These are phyloP conservation scores for Ichthyophthirius multifiliis DNA, from an alignment of 169 alveolate species.

Conservation along the genomic window DNA sequence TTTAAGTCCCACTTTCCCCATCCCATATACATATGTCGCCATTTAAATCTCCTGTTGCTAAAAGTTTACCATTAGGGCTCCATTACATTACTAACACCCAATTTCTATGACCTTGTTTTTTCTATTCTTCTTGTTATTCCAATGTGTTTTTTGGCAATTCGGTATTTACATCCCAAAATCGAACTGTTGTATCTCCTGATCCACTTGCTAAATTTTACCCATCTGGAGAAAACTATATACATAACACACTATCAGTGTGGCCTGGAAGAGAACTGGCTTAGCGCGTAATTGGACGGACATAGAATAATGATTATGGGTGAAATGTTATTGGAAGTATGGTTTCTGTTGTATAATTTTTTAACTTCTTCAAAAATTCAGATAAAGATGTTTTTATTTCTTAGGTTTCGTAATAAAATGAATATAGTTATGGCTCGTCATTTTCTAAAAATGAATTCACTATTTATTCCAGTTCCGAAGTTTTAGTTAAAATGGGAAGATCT, in stretches of 20 bases:
- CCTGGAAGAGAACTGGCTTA: conserved; percentile 81
- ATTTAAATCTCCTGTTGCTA: conserved; percentile 94
- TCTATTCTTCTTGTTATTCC: too few species aligned
- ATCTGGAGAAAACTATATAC: conserved; percentile 70
- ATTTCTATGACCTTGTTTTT: conserved; percentile 88
- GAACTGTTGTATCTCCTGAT: conserved; percentile 93
- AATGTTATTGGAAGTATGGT: conserved; percentile 60
- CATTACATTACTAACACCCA: conserved; percentile 93
- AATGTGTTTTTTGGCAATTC: conserved; percentile 91
- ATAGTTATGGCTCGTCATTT: conserved; percentile 47
- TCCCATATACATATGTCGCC: conserved; percentile 85
- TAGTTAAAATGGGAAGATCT: conserved; percentile 35
- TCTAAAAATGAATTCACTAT: conserved; percentile 50
- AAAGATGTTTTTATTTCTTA: conserved; percentile 55
- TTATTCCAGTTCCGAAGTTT: conserved; percentile 49
- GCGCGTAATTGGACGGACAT: conserved; percentile 80
- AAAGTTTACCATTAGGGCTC: conserved; percentile 91
- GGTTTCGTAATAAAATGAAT: conserved; percentile 58
- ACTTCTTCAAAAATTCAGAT: conserved; percentile 39
- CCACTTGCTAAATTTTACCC: conserved; percentile 92
- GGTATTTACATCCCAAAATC: conserved; percentile 94
- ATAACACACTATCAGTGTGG: conserved; percentile 72
- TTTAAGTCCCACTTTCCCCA: conserved; percentile 58
- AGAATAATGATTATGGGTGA: conserved; percentile 79
- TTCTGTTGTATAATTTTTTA: conserved; percentile 60